phyloP scores from a whole-genome alignment of 2,329 filamentous ascomycete genomes.

The Hypoxylon sp. region DNA sequence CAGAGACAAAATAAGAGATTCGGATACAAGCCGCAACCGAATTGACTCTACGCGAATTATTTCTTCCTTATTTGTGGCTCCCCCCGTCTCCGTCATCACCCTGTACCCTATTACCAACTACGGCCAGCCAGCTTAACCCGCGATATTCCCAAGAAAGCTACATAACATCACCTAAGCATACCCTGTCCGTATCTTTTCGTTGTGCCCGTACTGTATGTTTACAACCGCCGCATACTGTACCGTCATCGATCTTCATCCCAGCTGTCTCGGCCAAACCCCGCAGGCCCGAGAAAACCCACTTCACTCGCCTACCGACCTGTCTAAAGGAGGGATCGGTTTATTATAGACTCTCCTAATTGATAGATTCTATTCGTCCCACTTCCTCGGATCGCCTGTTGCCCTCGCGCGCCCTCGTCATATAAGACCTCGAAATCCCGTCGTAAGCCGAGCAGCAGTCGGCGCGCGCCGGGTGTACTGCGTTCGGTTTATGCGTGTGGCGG shows the following conservation, averaged over 20 bases:
- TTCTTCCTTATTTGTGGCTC: slow-evolving; percentile 22
- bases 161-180: slow-evolving; percentile 24
- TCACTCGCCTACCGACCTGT: slow-evolving; percentile 34
- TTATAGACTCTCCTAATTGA: slow-evolving; percentile 42
- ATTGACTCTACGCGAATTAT: slow-evolving; percentile 28
- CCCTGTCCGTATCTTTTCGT: slow-evolving; percentile 8
- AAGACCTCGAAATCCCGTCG: slow-evolving; percentile 55
- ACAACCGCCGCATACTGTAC: slow-evolving; percentile 26
- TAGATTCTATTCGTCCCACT: slow-evolving; percentile 40
- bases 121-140: slow-evolving; percentile 4
- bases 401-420: slow-evolving; percentile 40
- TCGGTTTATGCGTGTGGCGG: slow-evolving; percentile 35
- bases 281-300: slow-evolving; percentile 44
- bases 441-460: slow-evolving; percentile 52
- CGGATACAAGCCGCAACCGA: slow-evolving; percentile 23
- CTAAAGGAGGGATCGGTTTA: slow-evolving; percentile 37
- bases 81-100: slow-evolving; percentile 20
- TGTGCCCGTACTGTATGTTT: slow-evolving; percentile 26
- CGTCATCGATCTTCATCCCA: slow-evolving; percentile 28
- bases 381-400: slow-evolving; percentile 35
- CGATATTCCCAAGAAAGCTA: slow-evolving; percentile 16
- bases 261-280: slow-evolving; percentile 42
- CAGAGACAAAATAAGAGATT: slow-evolving; percentile 9
- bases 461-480: slow-evolving; percentile 34
- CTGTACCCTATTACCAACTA: slow-evolving; percentile 19